Evolutionary conservation across 306 rosid species (phyloP).

Genomic region (Hippophae tibetana): DNA sequence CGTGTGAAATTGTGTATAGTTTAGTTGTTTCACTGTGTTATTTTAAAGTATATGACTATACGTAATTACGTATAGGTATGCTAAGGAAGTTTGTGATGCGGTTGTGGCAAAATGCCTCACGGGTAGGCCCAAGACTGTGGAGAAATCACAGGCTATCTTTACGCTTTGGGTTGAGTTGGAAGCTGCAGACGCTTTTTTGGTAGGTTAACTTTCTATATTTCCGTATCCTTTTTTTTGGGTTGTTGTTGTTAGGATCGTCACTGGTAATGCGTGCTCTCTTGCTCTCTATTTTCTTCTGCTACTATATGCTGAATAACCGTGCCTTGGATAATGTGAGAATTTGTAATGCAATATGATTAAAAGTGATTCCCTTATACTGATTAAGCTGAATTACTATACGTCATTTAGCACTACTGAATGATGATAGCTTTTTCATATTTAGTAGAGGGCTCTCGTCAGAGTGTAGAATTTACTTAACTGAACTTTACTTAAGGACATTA

Average conservation of each 20-base stretch:
- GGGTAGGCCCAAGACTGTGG: conserved; percentile 97
- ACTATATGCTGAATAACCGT: neutral
- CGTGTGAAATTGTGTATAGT: conserved; percentile 7
- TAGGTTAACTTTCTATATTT: conserved; percentile 16
- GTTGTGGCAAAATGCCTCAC: conserved; percentile 90
- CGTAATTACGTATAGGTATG: conserved; percentile 39
- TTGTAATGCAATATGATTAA: neutral
- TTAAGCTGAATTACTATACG: too few species aligned
- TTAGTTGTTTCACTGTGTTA: too few species aligned
- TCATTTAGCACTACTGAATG: too few species aligned
- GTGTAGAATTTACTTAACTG: too few species aligned
- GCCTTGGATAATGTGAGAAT: neutral
- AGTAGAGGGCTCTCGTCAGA: too few species aligned
- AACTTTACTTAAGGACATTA: too few species aligned
- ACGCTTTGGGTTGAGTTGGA: conserved; percentile 97
- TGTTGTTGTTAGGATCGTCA: neutral
- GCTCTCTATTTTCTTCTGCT: neutral
- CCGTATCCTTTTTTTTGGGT: conserved; percentile 13
- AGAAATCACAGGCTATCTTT: conserved; percentile 89
- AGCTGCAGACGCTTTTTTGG: conserved; percentile 93
- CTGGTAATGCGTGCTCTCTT: neutral
- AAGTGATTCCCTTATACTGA: too few species aligned
- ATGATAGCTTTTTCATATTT: too few species aligned
- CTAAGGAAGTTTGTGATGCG: conserved; percentile 84
- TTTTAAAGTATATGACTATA: too few species aligned